phyloP scores from a whole-genome alignment of 148 eudicot species.

The Agrostemma githago region DNA sequence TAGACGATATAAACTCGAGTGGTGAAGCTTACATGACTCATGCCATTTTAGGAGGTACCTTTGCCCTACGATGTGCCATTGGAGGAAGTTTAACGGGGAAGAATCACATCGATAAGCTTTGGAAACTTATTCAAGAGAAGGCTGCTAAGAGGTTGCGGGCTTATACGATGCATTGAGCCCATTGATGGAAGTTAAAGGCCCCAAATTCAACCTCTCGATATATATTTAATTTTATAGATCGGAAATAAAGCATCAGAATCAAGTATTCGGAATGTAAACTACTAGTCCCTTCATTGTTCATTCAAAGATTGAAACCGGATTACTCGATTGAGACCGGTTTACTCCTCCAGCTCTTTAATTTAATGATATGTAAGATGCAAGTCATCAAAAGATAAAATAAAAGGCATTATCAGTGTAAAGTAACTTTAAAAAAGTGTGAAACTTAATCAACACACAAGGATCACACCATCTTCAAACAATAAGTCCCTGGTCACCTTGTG shows the following conservation, averaged over 20 bases:
- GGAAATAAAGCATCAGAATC: not conserved
- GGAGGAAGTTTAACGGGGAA: conserved; percentile 6
- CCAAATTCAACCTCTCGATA: not conserved
- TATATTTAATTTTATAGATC: no score
- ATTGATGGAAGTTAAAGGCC: not conserved
- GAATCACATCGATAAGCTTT: conserved; percentile 9
- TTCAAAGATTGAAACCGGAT: no score
- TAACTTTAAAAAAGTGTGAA: no score
- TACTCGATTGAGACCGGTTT: no score
- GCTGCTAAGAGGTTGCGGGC: not conserved
- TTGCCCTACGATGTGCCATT: conserved; percentile 7
- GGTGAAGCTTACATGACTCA: conserved; percentile 18
- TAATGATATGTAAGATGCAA: no score
- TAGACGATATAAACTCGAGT: conserved; percentile 14
- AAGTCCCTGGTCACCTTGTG: no score
- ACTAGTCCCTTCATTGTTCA: no score
- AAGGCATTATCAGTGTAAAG: no score
- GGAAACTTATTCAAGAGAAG: conserved; percentile 16
- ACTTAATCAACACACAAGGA: no score
- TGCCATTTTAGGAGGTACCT: not conserved
- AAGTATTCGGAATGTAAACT: not conserved
- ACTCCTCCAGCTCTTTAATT: no score
- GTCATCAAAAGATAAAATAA: no score
- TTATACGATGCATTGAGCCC: not conserved
- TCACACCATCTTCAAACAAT: no score